Percentiles rank a stretch among this genome's conserved stretches.
phyloP scores from a whole-genome alignment of 2,329 filamentous ascomycete genomes.

The Penicillium fuscoglaucum region DNA sequence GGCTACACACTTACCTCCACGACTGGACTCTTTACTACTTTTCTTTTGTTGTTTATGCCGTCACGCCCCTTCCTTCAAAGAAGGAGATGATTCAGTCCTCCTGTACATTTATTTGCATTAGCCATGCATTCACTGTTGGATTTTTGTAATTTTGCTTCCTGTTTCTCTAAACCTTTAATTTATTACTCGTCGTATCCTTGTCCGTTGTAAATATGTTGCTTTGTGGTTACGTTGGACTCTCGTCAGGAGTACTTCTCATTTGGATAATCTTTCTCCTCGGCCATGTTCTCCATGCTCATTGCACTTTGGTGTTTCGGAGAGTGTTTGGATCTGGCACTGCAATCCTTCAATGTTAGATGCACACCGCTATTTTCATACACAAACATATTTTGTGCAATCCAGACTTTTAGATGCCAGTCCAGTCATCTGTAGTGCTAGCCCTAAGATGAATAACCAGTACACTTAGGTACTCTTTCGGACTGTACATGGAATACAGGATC shows the following conservation, averaged over 20 bases:
- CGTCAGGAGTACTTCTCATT: not conserved
- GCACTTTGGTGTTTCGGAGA: not conserved
- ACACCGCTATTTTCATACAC: not conserved
- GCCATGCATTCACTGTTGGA: conserved; percentile 14
- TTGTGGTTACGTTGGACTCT: not conserved
- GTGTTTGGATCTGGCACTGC: not conserved
- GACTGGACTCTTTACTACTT: conserved; percentile 27
- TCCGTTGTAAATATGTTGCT: not conserved
- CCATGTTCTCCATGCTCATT: not conserved
- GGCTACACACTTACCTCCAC: conserved; percentile 11
- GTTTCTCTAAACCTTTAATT: not conserved
- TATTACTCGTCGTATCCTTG: not conserved
- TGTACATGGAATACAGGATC: not conserved
- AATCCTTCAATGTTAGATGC: not conserved
- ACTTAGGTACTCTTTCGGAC: not conserved
- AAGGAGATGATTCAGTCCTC: conserved; percentile 21
- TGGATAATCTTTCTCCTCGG: not conserved
- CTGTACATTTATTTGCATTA: conserved; percentile 32
- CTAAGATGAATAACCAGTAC: not conserved
- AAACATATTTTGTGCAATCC: not conserved
- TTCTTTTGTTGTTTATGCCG: conserved; percentile 32
- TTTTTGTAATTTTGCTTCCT: not conserved
- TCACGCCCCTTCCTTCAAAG: conserved; percentile 28
- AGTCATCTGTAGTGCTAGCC: not conserved
- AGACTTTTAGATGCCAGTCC: not conserved